Evolutionary conservation across 2,329 filamentous ascomycete genomes (phyloP), one percentile per base, ranked within the genome.

Genomic region (Ophiosphaerella korrae): DNA sequence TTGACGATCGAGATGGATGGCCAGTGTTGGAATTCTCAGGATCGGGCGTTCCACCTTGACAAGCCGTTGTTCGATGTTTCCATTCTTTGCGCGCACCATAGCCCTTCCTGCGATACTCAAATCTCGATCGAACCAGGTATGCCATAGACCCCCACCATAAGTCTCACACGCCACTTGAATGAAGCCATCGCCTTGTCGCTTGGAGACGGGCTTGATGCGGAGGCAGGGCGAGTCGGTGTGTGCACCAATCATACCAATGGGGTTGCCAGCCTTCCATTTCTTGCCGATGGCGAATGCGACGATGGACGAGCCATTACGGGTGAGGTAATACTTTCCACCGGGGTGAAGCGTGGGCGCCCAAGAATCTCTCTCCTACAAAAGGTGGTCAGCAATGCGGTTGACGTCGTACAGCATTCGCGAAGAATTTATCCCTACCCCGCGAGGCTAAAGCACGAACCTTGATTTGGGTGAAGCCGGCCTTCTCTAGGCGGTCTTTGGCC

Each of bases 81-180:
- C 90, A 51, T 89, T 83, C 40, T 82, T 82, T 50, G 87, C 86
- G 63, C 84, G 86, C 48, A 94, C 89, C 80, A 97, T 87, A 12
- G 90, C 90, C 52, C 94, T 84, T 7, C 94, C 94, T 29, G 94
- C 94, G 46, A 97, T 86, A 64, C 90, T 89, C 55, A 99, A 79
- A 73, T 99, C 94, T 43, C 94, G 87, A 74, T 99, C 94, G 70
- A 99, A 99, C 94, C 86, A 99, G 40, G 90, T 96, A 75, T 97
- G 92, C 93, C 93, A 97, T 67, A 97, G 87, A 48, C 94, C 94
- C 55, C 94, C 94, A 45, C 94, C 94, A 70, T 99, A 99, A 1
- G 91, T 93, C 80, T 99, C 94, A 44, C 97, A 93, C 45, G 92
- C 94, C 50, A 99, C 87, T 76, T 99, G 94, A 57, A 97, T 77